Evolutionary conservation across 495 filamentous ascomycete genomes (phyloP).

Genomic region (Acidiella bohemica): DNA sequence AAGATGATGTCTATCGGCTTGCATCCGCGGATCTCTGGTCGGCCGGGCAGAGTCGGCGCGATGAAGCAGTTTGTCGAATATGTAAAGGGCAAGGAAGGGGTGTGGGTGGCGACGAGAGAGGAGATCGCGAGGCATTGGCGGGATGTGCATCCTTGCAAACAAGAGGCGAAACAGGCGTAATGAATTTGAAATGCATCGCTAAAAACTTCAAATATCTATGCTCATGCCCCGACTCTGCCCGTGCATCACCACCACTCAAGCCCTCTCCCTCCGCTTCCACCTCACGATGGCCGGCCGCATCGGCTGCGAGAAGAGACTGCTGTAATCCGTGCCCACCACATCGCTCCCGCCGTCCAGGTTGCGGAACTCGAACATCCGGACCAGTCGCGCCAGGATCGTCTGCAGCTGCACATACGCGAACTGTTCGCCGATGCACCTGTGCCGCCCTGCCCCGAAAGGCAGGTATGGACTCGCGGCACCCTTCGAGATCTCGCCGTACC

Average conservation of each 20-base stretch:
- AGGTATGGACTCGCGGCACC: constrained; percentile 78
- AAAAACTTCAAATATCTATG: too few relatives aligned
- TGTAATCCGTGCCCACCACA: constrained; percentile 75
- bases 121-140: constrained; percentile 30
- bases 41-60: constrained; percentile 31
- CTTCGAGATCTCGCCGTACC: constrained; percentile 85
- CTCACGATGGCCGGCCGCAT: constrained; percentile 20
- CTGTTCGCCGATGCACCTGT: constrained; percentile 93
- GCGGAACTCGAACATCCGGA: constrained; percentile 59
- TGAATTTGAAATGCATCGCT: too few relatives aligned
- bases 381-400: constrained; percentile 67
- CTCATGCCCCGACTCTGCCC: too few relatives aligned
- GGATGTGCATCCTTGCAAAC: neutral
- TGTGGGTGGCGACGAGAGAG: constrained; percentile 36
- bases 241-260: too few relatives aligned
- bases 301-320: constrained; percentile 21
- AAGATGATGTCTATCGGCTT: constrained; percentile 36
- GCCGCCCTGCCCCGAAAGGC: constrained; percentile 85
- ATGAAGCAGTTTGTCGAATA: constrained; percentile 36
- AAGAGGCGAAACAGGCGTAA: too few relatives aligned
- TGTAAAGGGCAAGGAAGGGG: constrained; percentile 29
- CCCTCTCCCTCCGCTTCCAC: constrained; percentile 22
- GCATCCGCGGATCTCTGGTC: constrained; percentile 31
- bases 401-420: constrained; percentile 88
- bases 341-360: constrained; percentile 48